Conservation (phyloP, 2,329 filamentous ascomycete genomes). For the Fusarium pseudonygamai region DNA sequence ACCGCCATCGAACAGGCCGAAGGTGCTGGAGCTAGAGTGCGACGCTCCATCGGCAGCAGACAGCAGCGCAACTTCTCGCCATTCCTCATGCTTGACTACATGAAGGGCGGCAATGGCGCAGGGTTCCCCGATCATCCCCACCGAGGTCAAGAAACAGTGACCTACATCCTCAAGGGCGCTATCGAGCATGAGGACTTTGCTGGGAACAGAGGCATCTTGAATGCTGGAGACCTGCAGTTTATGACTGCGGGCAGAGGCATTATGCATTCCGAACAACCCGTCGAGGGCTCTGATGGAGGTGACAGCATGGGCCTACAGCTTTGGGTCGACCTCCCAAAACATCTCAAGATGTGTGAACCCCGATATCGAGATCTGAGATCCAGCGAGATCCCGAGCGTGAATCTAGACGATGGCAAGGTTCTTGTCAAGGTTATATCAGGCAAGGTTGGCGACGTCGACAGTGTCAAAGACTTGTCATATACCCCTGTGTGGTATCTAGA, state of each 20-base stretch:
- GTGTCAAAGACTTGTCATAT: neutral
- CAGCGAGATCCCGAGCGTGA: fast-evolving
- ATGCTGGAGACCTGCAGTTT: neutral
- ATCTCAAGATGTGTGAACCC: neutral
- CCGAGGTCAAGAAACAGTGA: neutral
- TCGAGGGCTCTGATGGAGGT: neutral
- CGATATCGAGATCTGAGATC: neutral
- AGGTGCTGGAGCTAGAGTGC: neutral
- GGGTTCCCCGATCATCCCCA: neutral
- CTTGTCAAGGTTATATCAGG: neutral
- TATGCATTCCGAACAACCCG: neutral
- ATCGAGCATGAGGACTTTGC: neutral
- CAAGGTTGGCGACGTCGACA: neutral
- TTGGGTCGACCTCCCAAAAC: neutral
- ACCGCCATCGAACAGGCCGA: neutral
- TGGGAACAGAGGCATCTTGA: neutral
- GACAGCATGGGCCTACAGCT: neutral
- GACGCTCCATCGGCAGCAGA: neutral
- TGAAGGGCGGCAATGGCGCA: neutral
- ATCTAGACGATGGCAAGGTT: neutral
- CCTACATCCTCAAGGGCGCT: neutral
- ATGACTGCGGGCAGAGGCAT: neutral
- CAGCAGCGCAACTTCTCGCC: neutral
- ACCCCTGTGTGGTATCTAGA: neutral
- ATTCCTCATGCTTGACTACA: neutral